phyloP scores from a whole-genome alignment of 2,329 filamentous ascomycete genomes.

The Diatrype stigma region DNA sequence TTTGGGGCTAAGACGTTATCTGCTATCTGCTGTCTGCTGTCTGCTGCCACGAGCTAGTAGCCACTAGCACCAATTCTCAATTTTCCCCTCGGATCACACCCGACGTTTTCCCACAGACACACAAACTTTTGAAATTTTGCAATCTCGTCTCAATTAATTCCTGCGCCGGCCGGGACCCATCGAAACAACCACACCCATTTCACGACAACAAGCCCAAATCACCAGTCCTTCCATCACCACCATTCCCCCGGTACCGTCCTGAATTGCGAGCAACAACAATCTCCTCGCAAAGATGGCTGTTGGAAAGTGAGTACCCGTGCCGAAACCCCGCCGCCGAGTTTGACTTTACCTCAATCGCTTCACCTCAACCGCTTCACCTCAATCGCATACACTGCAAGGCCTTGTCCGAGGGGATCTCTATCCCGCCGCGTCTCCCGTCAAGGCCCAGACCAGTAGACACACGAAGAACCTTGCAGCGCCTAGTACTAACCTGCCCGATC shows the following conservation, averaged over 20 bases:
- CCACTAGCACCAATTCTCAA: too few species aligned
- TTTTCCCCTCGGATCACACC: background rate
- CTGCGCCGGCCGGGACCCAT: conserved; percentile 11
- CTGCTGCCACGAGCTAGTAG: too few species aligned
- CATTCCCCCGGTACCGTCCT: conserved; percentile 26
- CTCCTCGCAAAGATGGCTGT: conserved; percentile 73
- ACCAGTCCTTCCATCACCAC: conserved; percentile 18
- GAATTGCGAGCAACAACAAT: conserved; percentile 31
- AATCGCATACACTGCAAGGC: background rate
- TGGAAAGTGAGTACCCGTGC: conserved; percentile 59
- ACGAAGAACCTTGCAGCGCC: conserved; percentile 13
- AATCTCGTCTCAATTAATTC: background rate
- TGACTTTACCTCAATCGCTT: too few species aligned
- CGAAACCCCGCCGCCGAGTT: conserved; percentile 10
- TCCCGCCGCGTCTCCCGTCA: too few species aligned
- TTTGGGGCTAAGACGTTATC: too few species aligned
- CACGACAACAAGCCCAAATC: conserved; percentile 22
- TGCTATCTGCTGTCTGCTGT: too few species aligned
- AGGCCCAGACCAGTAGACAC: too few species aligned
- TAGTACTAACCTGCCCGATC: conserved; percentile 21
- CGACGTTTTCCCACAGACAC: background rate
- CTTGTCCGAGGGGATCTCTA: background rate
- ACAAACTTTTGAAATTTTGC: background rate
- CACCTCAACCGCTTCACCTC: too few species aligned
- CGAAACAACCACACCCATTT: conserved; percentile 27